Conservation (phyloP, 805 yeast genomes). For the Saturnispora ahearnii region DNA sequence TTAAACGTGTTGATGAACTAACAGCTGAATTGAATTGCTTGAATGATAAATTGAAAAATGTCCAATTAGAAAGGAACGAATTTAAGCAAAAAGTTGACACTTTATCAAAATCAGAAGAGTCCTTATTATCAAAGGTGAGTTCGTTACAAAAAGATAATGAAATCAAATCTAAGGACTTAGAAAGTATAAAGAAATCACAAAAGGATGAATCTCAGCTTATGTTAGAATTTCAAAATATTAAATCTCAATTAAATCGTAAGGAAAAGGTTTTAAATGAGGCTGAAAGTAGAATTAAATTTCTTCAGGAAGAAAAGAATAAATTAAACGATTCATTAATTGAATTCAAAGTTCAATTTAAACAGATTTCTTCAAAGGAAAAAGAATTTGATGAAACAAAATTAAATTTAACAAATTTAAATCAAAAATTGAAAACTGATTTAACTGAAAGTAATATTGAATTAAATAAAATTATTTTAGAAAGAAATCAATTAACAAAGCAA, state of each 20-base stretch:
- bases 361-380: constrained; percentile 30
- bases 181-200: constrained; percentile 33
- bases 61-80: constrained; percentile 14
- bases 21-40: constrained; percentile 13
- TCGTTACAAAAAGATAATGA: constrained; percentile 31
- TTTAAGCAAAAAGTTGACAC: constrained; percentile 10
- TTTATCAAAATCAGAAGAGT: constrained; percentile 24
- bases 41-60: constrained; percentile 15
- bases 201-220: constrained; percentile 37
- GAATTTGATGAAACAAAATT: constrained; percentile 32
- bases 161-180: constrained; percentile 17
- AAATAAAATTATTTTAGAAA: constrained; percentile 35
- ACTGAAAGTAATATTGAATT: constrained; percentile 31
- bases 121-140: constrained; percentile 22
- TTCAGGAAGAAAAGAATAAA: constrained; percentile 33
- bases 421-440: constrained; percentile 26
- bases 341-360: constrained; percentile 34
- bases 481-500: constrained; percentile 32
- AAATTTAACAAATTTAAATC: constrained; percentile 35
- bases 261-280: constrained; percentile 34
- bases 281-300: constrained; percentile 28
- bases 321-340: constrained; percentile 32
- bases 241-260: constrained; percentile 36
- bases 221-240: constrained; percentile 39
- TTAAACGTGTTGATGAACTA: constrained; percentile 16